These are phyloP conservation scores for Rhizopogon vesiculosus DNA, from an alignment of 768 basidiomycete species.

Conservation along the genomic window DNA sequence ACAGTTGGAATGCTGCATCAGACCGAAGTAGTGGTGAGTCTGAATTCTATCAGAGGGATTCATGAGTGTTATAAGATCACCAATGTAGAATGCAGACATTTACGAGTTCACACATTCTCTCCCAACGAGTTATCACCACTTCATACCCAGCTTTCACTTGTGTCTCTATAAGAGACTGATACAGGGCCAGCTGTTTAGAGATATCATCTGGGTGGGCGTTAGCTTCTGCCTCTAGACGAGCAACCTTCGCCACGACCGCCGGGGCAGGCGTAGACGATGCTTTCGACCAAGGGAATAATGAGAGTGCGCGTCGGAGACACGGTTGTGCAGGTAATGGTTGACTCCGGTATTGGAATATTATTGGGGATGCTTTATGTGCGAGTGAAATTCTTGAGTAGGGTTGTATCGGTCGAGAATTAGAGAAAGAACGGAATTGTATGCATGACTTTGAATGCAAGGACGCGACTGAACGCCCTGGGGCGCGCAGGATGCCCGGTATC, in stretches of 20 bases:
- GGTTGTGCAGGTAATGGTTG: constrained; percentile 31
- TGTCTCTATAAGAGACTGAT: constrained; percentile 61
- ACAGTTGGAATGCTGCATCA: constrained; percentile 70
- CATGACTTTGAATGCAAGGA: constrained; percentile 4
- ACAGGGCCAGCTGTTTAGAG: constrained; percentile 63
- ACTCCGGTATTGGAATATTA: constrained; percentile 32
- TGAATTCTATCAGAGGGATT: constrained; percentile 44
- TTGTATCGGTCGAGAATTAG: constrained; percentile 9
- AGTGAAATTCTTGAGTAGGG: constrained; percentile 11
- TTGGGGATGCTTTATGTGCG: neutral
- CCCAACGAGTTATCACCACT: constrained; percentile 74
- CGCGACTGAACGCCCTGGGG: constrained; percentile 12
- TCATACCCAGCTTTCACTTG: constrained; percentile 67
- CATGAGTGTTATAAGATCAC: constrained; percentile 6
- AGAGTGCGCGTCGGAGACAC: constrained; percentile 15
- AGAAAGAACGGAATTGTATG: constrained; percentile 11
- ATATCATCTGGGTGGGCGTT: constrained; percentile 70
- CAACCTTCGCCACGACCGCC: constrained; percentile 61
- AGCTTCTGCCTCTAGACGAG: constrained; percentile 73
- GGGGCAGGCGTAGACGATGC: constrained; percentile 50
- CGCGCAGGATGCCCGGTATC: constrained; percentile 35
- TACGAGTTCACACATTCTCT: constrained; percentile 80
- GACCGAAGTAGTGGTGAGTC: constrained; percentile 66
- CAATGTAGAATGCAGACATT: constrained; percentile 16
- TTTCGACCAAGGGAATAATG: constrained; percentile 34